Conservation (phyloP, 306 rosid genomes). For the Rosa multiflora region DNA sequence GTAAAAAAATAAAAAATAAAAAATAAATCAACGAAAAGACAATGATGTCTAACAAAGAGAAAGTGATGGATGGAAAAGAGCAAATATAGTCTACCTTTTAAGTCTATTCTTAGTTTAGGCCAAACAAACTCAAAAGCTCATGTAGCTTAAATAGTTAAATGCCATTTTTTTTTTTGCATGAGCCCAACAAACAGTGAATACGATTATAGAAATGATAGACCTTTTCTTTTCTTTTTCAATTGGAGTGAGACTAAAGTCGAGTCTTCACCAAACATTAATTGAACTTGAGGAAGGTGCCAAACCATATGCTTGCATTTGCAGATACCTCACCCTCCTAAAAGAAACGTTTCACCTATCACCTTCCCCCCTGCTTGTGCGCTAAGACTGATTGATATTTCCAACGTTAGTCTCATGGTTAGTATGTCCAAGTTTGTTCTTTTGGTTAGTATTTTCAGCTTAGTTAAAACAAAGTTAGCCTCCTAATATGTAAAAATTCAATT, state of each 20-base stretch:
- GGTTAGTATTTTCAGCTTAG: background rate
- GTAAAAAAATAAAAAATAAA: too few relatives aligned
- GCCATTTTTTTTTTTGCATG: background rate
- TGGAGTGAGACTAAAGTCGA: slow-evolving; percentile 70
- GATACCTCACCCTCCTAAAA: slow-evolving; percentile 31
- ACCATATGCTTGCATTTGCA: slow-evolving; percentile 64
- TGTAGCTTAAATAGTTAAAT: too few relatives aligned
- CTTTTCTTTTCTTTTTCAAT: background rate
- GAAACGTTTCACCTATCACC: slow-evolving; percentile 38
- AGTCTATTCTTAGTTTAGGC: too few relatives aligned
- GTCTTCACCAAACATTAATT: slow-evolving; percentile 49
- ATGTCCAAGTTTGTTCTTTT: background rate
- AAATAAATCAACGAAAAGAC: background rate
- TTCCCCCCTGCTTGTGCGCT: slow-evolving; percentile 60
- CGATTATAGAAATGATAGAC: background rate
- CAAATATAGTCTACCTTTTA: background rate
- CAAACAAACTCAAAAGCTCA: background rate
- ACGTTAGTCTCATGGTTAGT: background rate
- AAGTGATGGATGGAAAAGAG: background rate
- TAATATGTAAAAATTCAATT: background rate
- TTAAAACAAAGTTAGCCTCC: background rate
- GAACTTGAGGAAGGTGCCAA: slow-evolving; percentile 49
- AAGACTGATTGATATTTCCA: slow-evolving; percentile 29
- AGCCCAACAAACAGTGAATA: background rate
- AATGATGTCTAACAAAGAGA: background rate